Evolutionary conservation across 768 basidiomycete species (phyloP), one percentile per base, ranked within the genome.

Genomic region (Lactifluus echinatus): DNA sequence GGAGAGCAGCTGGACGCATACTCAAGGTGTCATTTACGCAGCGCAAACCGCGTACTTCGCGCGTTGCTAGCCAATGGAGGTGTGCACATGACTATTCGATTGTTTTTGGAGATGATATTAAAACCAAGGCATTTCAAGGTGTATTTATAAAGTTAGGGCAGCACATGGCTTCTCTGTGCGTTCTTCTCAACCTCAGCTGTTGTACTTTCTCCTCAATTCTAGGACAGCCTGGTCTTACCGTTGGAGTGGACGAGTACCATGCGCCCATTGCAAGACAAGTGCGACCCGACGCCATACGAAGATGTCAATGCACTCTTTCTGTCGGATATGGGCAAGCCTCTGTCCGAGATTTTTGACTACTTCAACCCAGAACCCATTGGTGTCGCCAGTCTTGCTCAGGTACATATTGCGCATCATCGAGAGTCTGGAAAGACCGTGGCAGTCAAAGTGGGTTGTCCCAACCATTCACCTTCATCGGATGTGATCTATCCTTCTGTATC

Each of bases 361-460:
- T 95, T 98, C 66, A 84, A 96, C 63, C 83, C 83, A 4, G 73
- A 76, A 17, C 96, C 96, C 7, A 89, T 98, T 44, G 96, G 96
- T 2, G 93, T 97, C 15, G 96, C 96, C 12, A 95, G 92, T 65
- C 72, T 97, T 36, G 96, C 96, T 5, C 96, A 99, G 70, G 96
- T 98, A 15, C 96, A 98, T 70, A 79, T 87, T 19, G 96, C 84
- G 3, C 79, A 71, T 14, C 83, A 90, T 60, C 79, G 80, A 50
- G 75, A 80, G 47, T 83, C 86, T 4, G 88, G 90, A 2, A 77
- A 78, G 68, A 72, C 73, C 53, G 93, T 93, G 26, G 96, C 96
- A 8, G 87, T 98, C 50, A 95, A 94, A 73, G 87, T 87, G 59
- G 31, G 71, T 62, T 44, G 43, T 4, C 24, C 34, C 37, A 34